Base-by-base conservation (phyloP, 306 rosid genomes). In the Prosopis cineraria region DNA sequence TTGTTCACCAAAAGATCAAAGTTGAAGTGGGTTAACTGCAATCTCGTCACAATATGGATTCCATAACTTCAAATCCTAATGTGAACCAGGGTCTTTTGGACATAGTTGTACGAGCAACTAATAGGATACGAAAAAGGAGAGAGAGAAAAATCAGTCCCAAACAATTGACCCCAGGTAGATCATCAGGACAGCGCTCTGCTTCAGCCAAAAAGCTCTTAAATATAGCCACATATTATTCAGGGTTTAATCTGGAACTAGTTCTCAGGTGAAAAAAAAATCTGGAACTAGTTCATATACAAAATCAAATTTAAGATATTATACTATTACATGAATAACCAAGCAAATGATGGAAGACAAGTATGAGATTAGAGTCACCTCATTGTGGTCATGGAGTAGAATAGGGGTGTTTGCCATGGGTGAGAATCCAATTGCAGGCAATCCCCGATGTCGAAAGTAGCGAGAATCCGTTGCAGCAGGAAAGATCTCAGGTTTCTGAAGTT, bases 321-420 rank as follows among this genome's bases (percentile, higher is more conserved):
- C 34, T 29, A 25, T 65, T 72, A 45, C 30, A 48, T 72, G 36
- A 41, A 52, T 48, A 78, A 56, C 10, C 24, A 45, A 64, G 59
- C 59, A 73, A 62, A 39, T 10, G 39, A 70, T 34, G 3, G 80
- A 44, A 79, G 4, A 48, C 36, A 55, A 70, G 13, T 13, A 6
- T 37, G 39, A 27, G 48, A 52, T 45, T 11, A 10, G 36, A 69
- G 53, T 83, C 80, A 95, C 99, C 99, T 95, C 99, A 19, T 93
- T 93, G 83, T 95, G 98, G 80, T 95, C 99, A 75, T 93, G 99
- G 58, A 91, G 98, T 40, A 91, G 97, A 84, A 87, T 55, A 68
- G 97, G 97, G 72, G 99, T 93, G 88, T 91, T 93, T 36, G 93
- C 93, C 88, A 95, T 93, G 14, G 99, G 99, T 63, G 98, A 95